Base-by-base conservation (phyloP, 1,284 basidiomycete genomes). In the Coniferiporia sulphurascens region DNA sequence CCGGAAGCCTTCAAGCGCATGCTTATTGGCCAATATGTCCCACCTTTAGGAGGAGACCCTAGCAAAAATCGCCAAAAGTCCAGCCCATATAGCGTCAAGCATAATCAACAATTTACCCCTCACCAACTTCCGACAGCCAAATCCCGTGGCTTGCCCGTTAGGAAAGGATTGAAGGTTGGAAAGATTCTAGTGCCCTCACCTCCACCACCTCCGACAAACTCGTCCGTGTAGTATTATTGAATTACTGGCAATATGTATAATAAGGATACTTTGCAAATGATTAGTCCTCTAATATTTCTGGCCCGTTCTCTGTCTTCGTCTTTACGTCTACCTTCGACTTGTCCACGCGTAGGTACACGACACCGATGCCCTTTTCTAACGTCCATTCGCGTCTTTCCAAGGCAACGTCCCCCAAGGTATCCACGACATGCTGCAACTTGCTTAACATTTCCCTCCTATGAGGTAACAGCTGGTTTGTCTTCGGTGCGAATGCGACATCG, bases 401-500 rank as follows among this genome's bases (percentile, higher is more conserved):
- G 34, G 75, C 78, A 1, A 81, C 69, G 55, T 80, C 84, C 44
- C 64, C 60, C 41, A 87, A 68, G 6, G 60, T 60, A 0, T 70
- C 69, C 1, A 77, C 63, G 21, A 79, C 73, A 55, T 77, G 73
- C 43, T 78, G 66, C 56, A 81, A 68, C 22, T 76, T 76, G 22
- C 71, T 67, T 17, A 70, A 62, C 76, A 78, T 77, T 58, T 77
- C 75, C 15, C 64, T 43, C n/a, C 53, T 19, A 0, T 60, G 66
- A 0, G 61, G 62, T 13, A 67, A 62, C n/a, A 53, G 43, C 61
- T 78, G 73, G 3, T 77, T 71, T 17, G 68, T 69, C 72, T 83
- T 89, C 44, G 74, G 72, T 27, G 76, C 71, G 66, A 87, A 81
- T 1, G 82, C 74, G 34, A 93, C 67, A 56, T 80, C 77, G 58